Conservation (phyloP, 495 filamentous ascomycete genomes). For the Achaetomiella virescens region DNA sequence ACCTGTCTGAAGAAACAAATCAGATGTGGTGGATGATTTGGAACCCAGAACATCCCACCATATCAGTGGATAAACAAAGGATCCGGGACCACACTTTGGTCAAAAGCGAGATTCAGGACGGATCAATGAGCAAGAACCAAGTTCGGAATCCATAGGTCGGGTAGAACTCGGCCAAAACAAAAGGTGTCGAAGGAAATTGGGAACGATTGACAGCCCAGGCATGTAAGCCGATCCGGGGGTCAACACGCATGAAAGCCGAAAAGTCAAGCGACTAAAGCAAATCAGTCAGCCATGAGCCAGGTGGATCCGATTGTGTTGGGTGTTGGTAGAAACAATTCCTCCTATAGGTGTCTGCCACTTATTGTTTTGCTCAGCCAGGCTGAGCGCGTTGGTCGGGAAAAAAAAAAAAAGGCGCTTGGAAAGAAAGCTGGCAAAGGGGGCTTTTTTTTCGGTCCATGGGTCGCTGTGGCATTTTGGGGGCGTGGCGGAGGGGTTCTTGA, state of each 20-base stretch:
- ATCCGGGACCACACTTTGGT: too few species aligned
- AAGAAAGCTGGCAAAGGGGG: not conserved
- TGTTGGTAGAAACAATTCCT: not conserved
- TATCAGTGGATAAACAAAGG: too few species aligned
- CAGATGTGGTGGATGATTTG: too few species aligned
- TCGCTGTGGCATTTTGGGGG: not conserved
- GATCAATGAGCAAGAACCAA: too few species aligned
- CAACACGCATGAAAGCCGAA: not conserved
- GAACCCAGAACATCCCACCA: too few species aligned
- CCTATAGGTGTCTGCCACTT: not conserved
- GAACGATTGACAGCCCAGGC: not conserved
- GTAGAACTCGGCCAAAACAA: not conserved
- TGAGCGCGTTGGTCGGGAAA: not conserved
- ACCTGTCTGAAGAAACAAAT: too few species aligned
- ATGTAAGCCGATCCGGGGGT: not conserved
- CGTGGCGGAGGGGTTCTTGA: not conserved
- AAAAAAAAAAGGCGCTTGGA: not conserved
- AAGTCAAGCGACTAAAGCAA: not conserved
- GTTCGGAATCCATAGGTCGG: too few species aligned
- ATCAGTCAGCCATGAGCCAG: slow-evolving; percentile 8
- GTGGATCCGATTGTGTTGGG: slow-evolving; percentile 3
- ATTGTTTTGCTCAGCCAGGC: not conserved
- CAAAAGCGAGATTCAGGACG: too few species aligned
- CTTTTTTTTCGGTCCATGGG: not conserved
- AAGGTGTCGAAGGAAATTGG: not conserved